Percentiles rank a stretch among this genome's conserved stretches.
Evolutionary conservation across 441 rosid genomes (phyloP).

Genomic region (Syzygium syzygioides): DNA sequence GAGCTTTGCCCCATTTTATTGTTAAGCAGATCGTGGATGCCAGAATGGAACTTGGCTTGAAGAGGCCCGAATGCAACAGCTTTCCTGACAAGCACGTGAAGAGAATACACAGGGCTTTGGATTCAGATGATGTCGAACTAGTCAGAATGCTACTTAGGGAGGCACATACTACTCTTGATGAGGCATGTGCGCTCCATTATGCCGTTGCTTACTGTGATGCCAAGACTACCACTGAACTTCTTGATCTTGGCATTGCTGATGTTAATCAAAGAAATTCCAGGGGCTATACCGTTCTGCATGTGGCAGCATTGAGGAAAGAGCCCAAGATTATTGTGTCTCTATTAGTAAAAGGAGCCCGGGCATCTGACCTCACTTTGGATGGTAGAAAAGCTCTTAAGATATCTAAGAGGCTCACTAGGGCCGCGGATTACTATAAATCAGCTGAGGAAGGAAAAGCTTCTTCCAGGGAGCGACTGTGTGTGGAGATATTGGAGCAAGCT

Average conservation of each 20-base stretch:
- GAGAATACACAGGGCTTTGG: conserved; percentile 72
- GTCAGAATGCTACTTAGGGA: conserved; percentile 73
- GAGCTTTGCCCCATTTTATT: conserved; percentile 44
- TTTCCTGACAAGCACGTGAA: conserved; percentile 47
- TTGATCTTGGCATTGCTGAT: conserved; percentile 74
- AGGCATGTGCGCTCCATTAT: conserved; percentile 71
- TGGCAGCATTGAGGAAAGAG: conserved; percentile 79
- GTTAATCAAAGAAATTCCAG: conserved; percentile 50
- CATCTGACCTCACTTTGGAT: conserved; percentile 55
- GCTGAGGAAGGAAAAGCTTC: conserved; percentile 60
- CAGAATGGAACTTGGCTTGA: conserved; percentile 33
- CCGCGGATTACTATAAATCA: conserved; percentile 38
- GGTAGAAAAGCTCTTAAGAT: conserved; percentile 75
- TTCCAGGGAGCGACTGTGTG: conserved; percentile 55
- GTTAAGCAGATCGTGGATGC: conserved; percentile 38
- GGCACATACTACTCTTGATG: conserved; percentile 57
- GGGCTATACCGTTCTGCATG: conserved; percentile 76
- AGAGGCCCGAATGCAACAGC: conserved; percentile 17
- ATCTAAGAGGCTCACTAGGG: conserved; percentile 57
- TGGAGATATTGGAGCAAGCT: conserved; percentile 78
- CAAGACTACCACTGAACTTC: conserved; percentile 63
- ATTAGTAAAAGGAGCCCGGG: conserved; percentile 68
- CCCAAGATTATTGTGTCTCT: conserved; percentile 72
- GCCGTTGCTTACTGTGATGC: conserved; percentile 81
- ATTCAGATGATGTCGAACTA: conserved; percentile 86